Base-by-base conservation (phyloP, 176 grass and related monocot genomes). In the Triticum monococcum region DNA sequence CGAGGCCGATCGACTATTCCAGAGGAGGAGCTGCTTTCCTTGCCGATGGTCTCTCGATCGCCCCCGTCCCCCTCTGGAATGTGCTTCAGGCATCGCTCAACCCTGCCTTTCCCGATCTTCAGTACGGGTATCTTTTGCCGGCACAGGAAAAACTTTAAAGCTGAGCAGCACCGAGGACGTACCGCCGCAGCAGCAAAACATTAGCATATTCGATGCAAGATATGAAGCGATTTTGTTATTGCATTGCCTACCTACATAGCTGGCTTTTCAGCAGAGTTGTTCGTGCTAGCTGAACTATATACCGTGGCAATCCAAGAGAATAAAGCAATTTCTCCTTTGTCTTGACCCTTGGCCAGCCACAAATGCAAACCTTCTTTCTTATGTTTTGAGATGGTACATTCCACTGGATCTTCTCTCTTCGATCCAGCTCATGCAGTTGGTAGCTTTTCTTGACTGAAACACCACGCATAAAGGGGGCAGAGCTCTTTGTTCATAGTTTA, bases 351-450 rank as follows among this genome's bases (percentile, higher is more conserved):
- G 25, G 64, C 11, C 23, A 69, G 67, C 32, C 67, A 72, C 66
- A 70, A 71, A 23, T 9, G 32, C 18, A 52, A 33, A 68, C 64
- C 40, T 66, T 85, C 17, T 41, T 41, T 41, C 40, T 20, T 1
- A 30, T 76, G 78, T 45, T 77, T 24, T 78, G 28, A 76, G 28
- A 28, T 28, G 28, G 35, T 32, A 92, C 87, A 92, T 92, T 89
- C 90, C 31, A 23, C 68, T 31, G 90, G 83, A 92, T 92, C 83
- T 92, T 80, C 75, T 57, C 73, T 79, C 32, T 75, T 79, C n/a
- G 24, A 4, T 23, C 20, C 2, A 18, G 9, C 41, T 43, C 41
- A 70, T 64, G 79, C 65, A 79, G 38, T 23, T 70, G 72, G 30
- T 67, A 64, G 45, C 57, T 79, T 73, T 81, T 82, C 8, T n/a